Conservation (phyloP, 331 rosid genomes). For the Prunus yedoensis region DNA sequence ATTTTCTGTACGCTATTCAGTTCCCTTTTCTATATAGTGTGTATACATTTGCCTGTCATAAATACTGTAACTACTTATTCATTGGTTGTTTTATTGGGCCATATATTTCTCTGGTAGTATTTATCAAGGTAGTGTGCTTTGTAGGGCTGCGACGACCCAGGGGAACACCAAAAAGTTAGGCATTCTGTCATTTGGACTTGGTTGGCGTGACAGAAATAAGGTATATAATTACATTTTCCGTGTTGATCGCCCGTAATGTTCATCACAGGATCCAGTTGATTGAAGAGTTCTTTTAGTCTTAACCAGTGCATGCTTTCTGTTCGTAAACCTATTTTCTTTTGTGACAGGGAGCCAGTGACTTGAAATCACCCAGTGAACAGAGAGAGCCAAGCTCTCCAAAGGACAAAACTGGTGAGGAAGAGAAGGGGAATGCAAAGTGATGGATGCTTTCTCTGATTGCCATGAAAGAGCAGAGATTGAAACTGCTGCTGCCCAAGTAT, state of each 20-base stretch:
- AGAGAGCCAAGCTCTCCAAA: constrained; percentile 18
- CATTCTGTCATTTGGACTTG: constrained; percentile 69
- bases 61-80: background rate
- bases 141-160: constrained; percentile 42
- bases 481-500: background rate
- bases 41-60: background rate
- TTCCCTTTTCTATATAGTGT: background rate
- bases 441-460: background rate
- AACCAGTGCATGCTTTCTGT: background rate
- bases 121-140: constrained; percentile 19
- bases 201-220: constrained; percentile 87
- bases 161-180: constrained; percentile 53
- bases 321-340: background rate
- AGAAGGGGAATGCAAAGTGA: constrained; percentile 22
- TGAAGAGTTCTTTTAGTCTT: background rate
- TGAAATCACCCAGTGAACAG: constrained; percentile 25
- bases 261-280: background rate
- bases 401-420: constrained; percentile 35
- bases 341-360: constrained; percentile 41
- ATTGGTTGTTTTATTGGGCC: background rate
- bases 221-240: constrained; percentile 33
- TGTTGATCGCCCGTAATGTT: background rate
- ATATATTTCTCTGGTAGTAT: background rate
- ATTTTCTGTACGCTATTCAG: background rate
- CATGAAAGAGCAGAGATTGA: background rate